phyloP scores from a whole-genome alignment of 2,329 filamentous ascomycete genomes.

The Calonectria ilicicola region DNA sequence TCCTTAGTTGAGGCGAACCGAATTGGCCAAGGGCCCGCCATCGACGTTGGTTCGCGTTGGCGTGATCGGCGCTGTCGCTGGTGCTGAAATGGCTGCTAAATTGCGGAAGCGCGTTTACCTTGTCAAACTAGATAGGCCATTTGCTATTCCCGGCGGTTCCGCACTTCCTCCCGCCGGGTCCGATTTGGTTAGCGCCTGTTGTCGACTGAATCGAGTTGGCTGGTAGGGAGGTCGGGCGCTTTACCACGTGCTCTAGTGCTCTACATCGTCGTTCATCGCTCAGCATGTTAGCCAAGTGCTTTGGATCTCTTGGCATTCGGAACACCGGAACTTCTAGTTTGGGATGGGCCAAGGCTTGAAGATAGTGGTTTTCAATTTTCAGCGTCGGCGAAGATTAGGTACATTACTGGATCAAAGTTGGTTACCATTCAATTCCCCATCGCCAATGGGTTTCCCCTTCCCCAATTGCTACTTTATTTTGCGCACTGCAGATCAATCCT shows the following conservation, averaged over 20 bases:
- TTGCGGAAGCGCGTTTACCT: slow-evolving; percentile 4
- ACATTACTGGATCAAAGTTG: background rate
- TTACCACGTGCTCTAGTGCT: background rate
- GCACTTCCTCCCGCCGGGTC: background rate
- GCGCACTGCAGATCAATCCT: background rate
- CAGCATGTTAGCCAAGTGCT: background rate
- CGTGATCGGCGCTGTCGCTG: background rate
- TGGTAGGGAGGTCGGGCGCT: background rate
- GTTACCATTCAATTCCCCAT: background rate
- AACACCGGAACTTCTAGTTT: background rate
- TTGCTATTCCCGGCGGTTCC: slow-evolving; percentile 3
- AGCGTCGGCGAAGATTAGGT: background rate
- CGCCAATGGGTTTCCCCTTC: background rate
- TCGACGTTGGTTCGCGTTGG: background rate
- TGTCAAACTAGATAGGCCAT: background rate
- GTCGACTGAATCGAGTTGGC: background rate
- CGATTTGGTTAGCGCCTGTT: background rate
- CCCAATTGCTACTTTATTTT: background rate
- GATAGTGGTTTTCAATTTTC: background rate
- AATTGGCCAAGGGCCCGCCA: background rate
- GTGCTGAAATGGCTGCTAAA: background rate
- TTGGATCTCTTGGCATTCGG: background rate
- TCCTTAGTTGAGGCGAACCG: background rate
- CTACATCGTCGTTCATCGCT: background rate
- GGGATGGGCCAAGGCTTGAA: background rate